Base-by-base conservation (phyloP, 176 grass and related monocot species). In the Bonia amplexicaulis region DNA sequence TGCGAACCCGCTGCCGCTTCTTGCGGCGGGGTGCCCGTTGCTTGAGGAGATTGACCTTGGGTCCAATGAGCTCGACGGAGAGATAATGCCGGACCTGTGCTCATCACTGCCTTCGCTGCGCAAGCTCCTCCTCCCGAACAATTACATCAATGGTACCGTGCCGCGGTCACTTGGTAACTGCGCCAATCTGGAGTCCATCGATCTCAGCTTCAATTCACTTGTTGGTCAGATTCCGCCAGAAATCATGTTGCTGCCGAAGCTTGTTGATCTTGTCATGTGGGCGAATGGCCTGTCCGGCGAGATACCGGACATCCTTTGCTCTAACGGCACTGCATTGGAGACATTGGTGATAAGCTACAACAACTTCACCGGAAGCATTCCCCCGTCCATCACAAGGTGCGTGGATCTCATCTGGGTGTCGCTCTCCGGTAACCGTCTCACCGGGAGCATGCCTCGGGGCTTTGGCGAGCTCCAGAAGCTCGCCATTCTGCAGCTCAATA, bases 311-410 rank as follows among this genome's bases (percentile, higher is more conserved):
- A 81, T 69, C 25, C 88, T 99, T 7, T 99, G 93, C 19, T 84
- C 85, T 33, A 92, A 89, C 27, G 42, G 84, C 22, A 78, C 83
- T 1, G 31, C 78, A 39, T 25, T 99, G 72, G 91, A 96, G 83
- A 99, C 91, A 4, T 41, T 99, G 81, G 94, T 99, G 61, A 68
- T 99, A 22, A 86, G 96, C 93, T 99, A 99, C 91, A 99, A 99
- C 62, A 81, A 26, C 9, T 88, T 94, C 79, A 84, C 53, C 3
- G 93, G 93, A 14, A 82, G 74, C 88, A 92, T 99, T 9, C 93
- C 96, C 0, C 22, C 69, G 26, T 93, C 96, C 29, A 82, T 99
- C 23, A 61, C 84, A 47, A 92, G 51, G 3, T 99, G 96, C 41
- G 73, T 83, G 39, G 94, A 94, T 45, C 91, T 96, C 67, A 82